phyloP scores from a whole-genome alignment of 768 basidiomycete species.

The Naganishia vishniacii region DNA sequence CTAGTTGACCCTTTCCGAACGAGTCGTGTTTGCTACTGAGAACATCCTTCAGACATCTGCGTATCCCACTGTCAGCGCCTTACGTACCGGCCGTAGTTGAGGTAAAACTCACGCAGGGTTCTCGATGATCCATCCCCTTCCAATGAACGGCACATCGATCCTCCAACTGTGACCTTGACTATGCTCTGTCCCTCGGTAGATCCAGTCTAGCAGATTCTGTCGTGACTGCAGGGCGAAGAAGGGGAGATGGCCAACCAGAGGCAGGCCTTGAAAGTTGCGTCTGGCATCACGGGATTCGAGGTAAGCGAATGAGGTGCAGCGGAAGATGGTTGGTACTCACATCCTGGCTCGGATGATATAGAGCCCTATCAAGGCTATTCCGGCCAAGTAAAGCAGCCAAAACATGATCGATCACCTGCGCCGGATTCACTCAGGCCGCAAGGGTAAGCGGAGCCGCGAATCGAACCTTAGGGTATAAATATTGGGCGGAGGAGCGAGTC shows the following conservation, averaged over 20 bases:
- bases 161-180: slow-evolving; percentile 22
- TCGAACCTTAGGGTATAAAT: too few species aligned
- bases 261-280: slow-evolving; percentile 21
- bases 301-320: too few species aligned
- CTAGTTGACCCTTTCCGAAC: slow-evolving; percentile 31
- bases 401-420: slow-evolving; percentile 1
- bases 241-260: slow-evolving; percentile 35
- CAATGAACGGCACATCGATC: slow-evolving; percentile 26
- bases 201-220: slow-evolving; percentile 30
- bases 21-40: slow-evolving; percentile 27
- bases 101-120: slow-evolving; percentile 35
- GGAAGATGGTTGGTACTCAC: background rate
- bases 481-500: too few species aligned
- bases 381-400: background rate
- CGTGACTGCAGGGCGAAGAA: slow-evolving; percentile 25
- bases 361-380: background rate
- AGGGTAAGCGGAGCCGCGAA: too few species aligned
- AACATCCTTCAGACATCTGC: slow-evolving; percentile 33
- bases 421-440: background rate
- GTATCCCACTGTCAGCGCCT: background rate
- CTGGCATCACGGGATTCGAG: background rate
- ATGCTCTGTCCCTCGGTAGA: slow-evolving; percentile 23
- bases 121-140: slow-evolving; percentile 27
- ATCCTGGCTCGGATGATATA: background rate
- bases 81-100: background rate